phyloP scores from a whole-genome alignment of 495 filamentous ascomycete species.

The Xylaria cubensis region DNA sequence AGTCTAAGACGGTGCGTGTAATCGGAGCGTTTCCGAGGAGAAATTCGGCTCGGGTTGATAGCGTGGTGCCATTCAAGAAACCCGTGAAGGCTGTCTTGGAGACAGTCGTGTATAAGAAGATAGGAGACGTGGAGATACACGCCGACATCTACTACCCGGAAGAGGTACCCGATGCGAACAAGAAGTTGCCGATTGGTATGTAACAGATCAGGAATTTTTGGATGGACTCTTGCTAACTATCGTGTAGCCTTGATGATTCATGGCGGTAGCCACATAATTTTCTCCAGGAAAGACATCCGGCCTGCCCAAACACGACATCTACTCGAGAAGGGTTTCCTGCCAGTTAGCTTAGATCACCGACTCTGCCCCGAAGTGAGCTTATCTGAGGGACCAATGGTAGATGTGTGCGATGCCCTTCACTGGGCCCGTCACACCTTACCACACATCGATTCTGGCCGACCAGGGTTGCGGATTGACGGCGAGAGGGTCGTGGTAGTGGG shows the following conservation, averaged over 20 bases:
- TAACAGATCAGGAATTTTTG: neutral
- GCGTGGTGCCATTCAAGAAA: neutral
- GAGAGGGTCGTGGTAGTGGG: slow-evolving; percentile 56
- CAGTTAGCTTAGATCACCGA: slow-evolving; percentile 62
- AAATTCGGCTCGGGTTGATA: neutral
- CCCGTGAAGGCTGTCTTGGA: slow-evolving; percentile 31
- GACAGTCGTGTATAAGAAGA: slow-evolving; percentile 45
- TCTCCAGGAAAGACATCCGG: slow-evolving; percentile 54
- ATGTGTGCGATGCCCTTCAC: slow-evolving; percentile 52
- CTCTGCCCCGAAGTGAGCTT: slow-evolving; percentile 61
- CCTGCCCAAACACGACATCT: slow-evolving; percentile 50
- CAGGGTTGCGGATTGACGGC: slow-evolving; percentile 45
- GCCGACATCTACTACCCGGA: slow-evolving; percentile 57
- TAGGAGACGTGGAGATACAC: slow-evolving; percentile 36
- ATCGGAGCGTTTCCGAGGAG: slow-evolving; percentile 26
- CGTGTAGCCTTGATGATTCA: slow-evolving; percentile 63
- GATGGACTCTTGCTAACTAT: neutral
- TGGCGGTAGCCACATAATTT: slow-evolving; percentile 59
- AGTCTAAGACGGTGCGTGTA: slow-evolving; percentile 41
- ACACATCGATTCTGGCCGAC: slow-evolving; percentile 30
- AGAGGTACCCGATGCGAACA: neutral
- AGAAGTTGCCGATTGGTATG: slow-evolving; percentile 35
- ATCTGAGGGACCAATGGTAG: slow-evolving; percentile 57
- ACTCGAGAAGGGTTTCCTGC: slow-evolving; percentile 52
- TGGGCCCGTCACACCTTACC: slow-evolving; percentile 57